Percentiles rank a stretch among this genome's conserved stretches.
Conservation (phyloP, 2,329 filamentous ascomycete genomes). For the Botrytis medusae region DNA sequence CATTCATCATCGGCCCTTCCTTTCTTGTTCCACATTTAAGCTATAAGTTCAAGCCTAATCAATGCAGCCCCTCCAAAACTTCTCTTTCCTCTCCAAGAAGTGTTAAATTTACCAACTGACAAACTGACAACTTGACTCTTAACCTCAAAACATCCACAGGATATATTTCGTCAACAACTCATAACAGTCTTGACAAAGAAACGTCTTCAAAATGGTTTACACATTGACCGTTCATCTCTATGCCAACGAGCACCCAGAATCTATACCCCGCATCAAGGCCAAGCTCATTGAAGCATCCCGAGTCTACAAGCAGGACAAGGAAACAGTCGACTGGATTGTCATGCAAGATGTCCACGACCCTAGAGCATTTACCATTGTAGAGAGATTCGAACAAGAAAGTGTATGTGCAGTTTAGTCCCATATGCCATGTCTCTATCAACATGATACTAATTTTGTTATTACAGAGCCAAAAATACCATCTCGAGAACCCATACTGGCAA, state of each 20-base stretch:
- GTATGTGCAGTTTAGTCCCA: constrained; percentile 43
- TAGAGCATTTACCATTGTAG: constrained; percentile 72
- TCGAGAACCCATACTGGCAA: constrained; percentile 50
- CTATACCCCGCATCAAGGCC: constrained; percentile 64
- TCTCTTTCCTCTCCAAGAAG: neutral
- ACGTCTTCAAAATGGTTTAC: constrained; percentile 59
- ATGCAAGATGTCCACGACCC: constrained; percentile 72
- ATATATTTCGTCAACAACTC: neutral
- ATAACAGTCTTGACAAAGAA: neutral
- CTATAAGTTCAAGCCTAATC: neutral
- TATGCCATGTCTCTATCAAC: constrained; percentile 25
- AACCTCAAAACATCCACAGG: neutral
- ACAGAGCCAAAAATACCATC: constrained; percentile 60
- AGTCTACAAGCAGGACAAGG: constrained; percentile 70
- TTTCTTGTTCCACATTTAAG: constrained; percentile 17
- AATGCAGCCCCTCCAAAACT: neutral
- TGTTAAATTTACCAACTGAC: neutral
- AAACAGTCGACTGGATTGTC: constrained; percentile 70
- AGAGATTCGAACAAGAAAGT: constrained; percentile 67
- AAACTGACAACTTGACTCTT: neutral
- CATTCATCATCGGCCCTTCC: constrained; percentile 15
- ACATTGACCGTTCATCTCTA: constrained; percentile 69
- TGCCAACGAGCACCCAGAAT: constrained; percentile 64
- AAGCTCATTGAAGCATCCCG: constrained; percentile 75
- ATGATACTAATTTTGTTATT: constrained; percentile 8